phyloP scores from a whole-genome alignment of 73 alveolate genomes.

The Diophrys appendiculata region DNA sequence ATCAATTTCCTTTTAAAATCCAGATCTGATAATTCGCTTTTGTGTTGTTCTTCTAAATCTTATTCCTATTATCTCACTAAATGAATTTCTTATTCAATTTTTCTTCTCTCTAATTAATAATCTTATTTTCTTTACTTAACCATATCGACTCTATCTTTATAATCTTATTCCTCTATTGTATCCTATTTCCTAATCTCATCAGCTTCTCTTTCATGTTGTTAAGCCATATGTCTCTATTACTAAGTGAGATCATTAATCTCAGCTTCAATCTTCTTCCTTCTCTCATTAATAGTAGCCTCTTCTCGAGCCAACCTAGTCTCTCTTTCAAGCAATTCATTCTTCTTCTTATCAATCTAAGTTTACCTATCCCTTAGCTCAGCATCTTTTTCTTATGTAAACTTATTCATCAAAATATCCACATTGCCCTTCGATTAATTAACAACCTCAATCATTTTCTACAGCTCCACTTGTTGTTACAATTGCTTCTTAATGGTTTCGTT shows the following conservation, averaged over 20 bases:
- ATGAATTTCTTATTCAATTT: background rate
- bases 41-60: background rate
- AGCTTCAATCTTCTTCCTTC: background rate
- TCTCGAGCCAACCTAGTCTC: background rate
- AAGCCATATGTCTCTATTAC: background rate
- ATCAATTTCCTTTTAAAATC: background rate
- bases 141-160: background rate
- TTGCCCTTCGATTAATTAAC: conserved; percentile 1
- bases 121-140: background rate
- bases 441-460: conserved; percentile 2
- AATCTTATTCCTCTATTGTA: background rate
- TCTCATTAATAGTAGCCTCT: background rate
- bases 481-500: background rate
- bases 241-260: background rate
- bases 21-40: background rate
- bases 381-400: background rate
- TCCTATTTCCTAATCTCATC: background rate
- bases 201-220: background rate
- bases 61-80: background rate
- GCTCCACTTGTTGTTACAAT: conserved; percentile 7
- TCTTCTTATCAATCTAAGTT: background rate
- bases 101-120: background rate
- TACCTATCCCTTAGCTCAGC: background rate
- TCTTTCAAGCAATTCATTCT: background rate
- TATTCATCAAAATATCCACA: conserved; percentile 9